Percentiles rank a stretch among this genome's conserved stretches.
Evolutionary conservation across 2,329 filamentous ascomycete species (phyloP).

Genomic region (Penicillium sp.): DNA sequence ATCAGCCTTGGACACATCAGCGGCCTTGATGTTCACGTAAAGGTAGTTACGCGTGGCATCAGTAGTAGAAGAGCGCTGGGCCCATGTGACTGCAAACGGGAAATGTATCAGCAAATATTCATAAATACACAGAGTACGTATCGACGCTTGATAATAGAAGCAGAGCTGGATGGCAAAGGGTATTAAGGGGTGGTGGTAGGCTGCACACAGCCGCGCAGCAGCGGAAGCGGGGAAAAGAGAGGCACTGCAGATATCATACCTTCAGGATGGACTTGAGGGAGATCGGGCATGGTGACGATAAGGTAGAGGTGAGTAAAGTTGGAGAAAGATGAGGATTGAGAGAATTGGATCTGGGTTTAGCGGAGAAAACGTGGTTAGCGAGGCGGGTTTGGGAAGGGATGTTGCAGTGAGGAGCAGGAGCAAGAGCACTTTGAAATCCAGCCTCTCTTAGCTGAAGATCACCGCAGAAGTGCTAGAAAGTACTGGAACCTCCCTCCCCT

Average conservation of each 20-base stretch:
- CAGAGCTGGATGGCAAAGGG: background rate
- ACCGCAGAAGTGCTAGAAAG: conserved; percentile 38
- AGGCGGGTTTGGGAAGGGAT: conserved; percentile 15
- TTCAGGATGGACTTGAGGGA: conserved; percentile 50
- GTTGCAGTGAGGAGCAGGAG: conserved; percentile 25
- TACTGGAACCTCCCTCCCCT: conserved; percentile 44
- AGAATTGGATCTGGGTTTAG: conserved; percentile 5
- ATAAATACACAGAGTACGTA: conserved; percentile 5
- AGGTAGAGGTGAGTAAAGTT: conserved; percentile 15
- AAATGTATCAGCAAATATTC: conserved; percentile 13
- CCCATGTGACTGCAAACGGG: conserved; percentile 79
- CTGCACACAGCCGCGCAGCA: conserved; percentile 17
- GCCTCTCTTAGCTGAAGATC: conserved; percentile 32
- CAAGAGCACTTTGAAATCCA: conserved; percentile 20
- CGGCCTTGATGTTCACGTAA: conserved; percentile 87
- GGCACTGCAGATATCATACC: conserved; percentile 41
- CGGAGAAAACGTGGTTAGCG: conserved; percentile 14
- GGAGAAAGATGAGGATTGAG: conserved; percentile 1
- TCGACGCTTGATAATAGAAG: conserved; percentile 12
- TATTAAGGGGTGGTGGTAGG: conserved; percentile 7
- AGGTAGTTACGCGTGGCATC: conserved; percentile 91
- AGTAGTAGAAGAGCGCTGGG: conserved; percentile 84
- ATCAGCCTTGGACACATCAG: conserved; percentile 77
- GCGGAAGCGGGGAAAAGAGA: conserved; percentile 32
- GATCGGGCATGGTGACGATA: conserved; percentile 31